Percentiles rank a stretch among this genome's conserved stretches.
These are phyloP conservation scores for Aspergillus haitiensis DNA, from an alignment of 495 filamentous ascomycete species.

Conservation along the genomic window DNA sequence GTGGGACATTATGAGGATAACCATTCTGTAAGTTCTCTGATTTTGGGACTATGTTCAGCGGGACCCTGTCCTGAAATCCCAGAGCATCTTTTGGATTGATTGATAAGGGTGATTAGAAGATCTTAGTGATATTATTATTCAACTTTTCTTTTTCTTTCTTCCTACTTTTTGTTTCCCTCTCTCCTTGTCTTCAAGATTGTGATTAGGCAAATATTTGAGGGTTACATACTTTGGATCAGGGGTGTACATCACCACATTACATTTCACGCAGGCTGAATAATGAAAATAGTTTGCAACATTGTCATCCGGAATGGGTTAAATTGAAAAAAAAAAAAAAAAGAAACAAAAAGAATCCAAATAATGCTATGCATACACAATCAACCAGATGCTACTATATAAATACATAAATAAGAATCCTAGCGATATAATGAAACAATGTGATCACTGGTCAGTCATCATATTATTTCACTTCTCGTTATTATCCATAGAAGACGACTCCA, in stretches of 20 bases:
- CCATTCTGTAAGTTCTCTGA: slow-evolving; percentile 20
- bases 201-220: no score
- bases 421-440: neutral
- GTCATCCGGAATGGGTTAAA: neutral
- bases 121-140: no score
- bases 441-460: neutral
- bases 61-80: neutral
- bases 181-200: no score
- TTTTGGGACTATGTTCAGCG: slow-evolving; percentile 21
- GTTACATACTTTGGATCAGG: no score
- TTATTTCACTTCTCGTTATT: neutral
- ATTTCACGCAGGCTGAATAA: no score
- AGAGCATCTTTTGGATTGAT: no score
- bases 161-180: no score
- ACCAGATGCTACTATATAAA: neutral
- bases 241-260: no score
- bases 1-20: slow-evolving; percentile 25
- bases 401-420: neutral
- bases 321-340: neutral
- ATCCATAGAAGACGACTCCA: neutral
- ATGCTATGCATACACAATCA: neutral
- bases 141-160: no score
- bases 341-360: neutral
- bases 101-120: no score
- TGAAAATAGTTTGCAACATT: no score